phyloP scores from a whole-genome alignment of 257 asterid genomes.

The Dorcoceras hygrometricum region DNA sequence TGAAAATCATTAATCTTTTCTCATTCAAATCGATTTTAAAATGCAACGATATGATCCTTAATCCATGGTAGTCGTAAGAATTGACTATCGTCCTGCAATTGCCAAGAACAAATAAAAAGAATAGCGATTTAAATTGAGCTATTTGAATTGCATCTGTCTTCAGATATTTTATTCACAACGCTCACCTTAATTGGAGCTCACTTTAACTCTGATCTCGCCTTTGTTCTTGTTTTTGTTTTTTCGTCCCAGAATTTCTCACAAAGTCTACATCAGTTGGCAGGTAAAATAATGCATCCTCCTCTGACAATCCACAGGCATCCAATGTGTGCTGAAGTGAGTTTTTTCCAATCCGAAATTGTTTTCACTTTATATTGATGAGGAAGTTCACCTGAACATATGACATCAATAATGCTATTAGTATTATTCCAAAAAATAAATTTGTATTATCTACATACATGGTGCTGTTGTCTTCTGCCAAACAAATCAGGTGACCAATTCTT shows the following conservation, averaged over 20 bases:
- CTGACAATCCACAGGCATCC: slow-evolving; percentile 70
- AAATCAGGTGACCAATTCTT: neutral
- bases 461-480: neutral
- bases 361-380: neutral
- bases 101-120: slow-evolving; percentile 3
- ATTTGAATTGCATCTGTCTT: neutral
- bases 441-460: neutral
- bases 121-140: neutral
- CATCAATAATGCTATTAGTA: neutral
- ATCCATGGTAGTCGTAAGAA: neutral
- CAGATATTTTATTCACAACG: neutral
- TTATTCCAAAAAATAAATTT: neutral
- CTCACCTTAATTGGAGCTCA: neutral
- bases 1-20: too few relatives aligned
- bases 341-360: slow-evolving; percentile 5
- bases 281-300: slow-evolving; percentile 67
- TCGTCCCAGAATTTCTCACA: neutral
- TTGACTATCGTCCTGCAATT: neutral
- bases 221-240: neutral
- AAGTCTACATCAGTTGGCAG: slow-evolving; percentile 18
- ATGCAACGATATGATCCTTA: neutral
- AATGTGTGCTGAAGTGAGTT: slow-evolving; percentile 76
- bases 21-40: too few relatives aligned
- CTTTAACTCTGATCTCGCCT: neutral
- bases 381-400: neutral